phyloP scores from a whole-genome alignment of 352 stramenopile genomes.

The Thalassiosira hispida region DNA sequence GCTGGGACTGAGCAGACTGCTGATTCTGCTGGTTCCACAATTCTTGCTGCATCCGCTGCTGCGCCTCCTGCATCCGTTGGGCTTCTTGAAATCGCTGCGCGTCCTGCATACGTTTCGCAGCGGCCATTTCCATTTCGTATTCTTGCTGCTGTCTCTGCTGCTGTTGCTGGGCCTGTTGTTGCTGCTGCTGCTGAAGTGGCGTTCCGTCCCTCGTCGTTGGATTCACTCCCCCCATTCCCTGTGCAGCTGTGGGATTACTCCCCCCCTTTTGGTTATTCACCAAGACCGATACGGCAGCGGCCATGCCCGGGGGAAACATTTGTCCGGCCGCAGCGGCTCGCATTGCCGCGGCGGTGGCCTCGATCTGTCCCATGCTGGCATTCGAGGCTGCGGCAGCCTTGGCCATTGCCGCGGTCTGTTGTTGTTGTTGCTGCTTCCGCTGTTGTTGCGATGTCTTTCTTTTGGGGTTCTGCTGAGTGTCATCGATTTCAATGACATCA shows the following conservation, averaged over 20 bases:
- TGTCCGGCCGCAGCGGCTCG: neutral
- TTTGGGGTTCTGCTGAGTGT: conserved; percentile 11
- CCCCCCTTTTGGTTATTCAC: conserved; percentile 13
- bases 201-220: neutral
- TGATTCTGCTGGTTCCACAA: conserved; percentile 26
- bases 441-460: conserved; percentile 10
- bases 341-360: conserved; percentile 20
- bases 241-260: neutral
- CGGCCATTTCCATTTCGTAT: conserved; percentile 32
- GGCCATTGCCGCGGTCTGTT: conserved; percentile 1
- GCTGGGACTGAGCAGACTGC: neutral
- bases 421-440: conserved; percentile 16
- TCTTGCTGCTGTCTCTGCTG: conserved; percentile 43
- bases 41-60: conserved; percentile 39
- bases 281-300: conserved; percentile 5
- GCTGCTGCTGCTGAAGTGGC: neutral
- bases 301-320: conserved; percentile 19
- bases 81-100: conserved; percentile 31
- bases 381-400: neutral
- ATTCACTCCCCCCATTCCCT: neutral
- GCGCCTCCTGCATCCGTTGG: conserved; percentile 38
- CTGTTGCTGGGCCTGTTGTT: conserved; percentile 6
- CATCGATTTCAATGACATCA: conserved; percentile 22
- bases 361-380: conserved; percentile 14
- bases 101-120: conserved; percentile 17